Base-by-base conservation (phyloP, 2,329 filamentous ascomycete genomes). In the Rhynchosporium graminicola region DNA sequence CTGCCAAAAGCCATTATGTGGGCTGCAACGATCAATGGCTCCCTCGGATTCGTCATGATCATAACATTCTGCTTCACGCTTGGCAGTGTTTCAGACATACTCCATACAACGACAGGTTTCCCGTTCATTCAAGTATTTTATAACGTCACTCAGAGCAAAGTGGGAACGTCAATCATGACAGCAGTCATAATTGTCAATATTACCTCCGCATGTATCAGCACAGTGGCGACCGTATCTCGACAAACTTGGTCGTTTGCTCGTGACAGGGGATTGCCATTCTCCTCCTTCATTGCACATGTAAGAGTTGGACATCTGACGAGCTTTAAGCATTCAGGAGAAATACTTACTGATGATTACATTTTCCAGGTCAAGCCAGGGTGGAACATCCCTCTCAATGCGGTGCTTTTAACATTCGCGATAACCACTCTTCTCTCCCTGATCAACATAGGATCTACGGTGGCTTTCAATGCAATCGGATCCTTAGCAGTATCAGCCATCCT, bases 61-160 rank as follows among this genome's bases (percentile, higher is more conserved):
- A 59, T 77, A 12, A 71, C 74, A 2, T 71, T 74, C 36, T 67
- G 73, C n/a, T 76, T 77, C 13, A 73, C 74, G 4, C 71, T 77
- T 33, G 73, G 69, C 0, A 70, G 72, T 15, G 64, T 77, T 12
- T 72, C 73, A 2, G 70, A 68, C 47, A 73, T 78, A 0, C 70
- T 83, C 7, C 60, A 70, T 2, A 73, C 76, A 0, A 71, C 75
- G 0, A 80, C 78, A 8, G 77, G 77, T 0, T 82, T 77, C 63
- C 78, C 82, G 3, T 79, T 82, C 71, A 76, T 80, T 67, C 77
- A 81, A 31, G 79, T 85, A 43, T 84, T 86, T 61, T 79, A 77
- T 1, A 79, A 80, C 2, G 79, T 78, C 9, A 77, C 78, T 4
- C 79, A 84, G 73, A 62, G 57, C n/a, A 68, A 72, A 3, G 74